A percentile compares a stretch with the other conserved stretches of the same genome.
Evolutionary conservation across 345 rosid species (phyloP).

Genomic region (Melaleuca alternifolia): DNA sequence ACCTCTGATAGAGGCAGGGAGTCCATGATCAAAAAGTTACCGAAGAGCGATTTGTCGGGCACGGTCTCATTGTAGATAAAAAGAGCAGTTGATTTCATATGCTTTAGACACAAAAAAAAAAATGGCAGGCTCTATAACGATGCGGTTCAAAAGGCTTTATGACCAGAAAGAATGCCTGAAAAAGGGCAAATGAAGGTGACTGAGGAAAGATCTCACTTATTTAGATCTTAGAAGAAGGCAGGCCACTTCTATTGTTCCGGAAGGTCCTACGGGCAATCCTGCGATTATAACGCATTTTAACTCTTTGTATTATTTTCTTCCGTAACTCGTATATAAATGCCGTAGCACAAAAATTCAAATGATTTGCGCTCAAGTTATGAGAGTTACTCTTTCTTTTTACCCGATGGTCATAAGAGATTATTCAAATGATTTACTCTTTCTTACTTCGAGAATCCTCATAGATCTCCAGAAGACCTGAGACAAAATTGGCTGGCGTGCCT

Average conservation of each 20-base stretch:
- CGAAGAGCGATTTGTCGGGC: neutral
- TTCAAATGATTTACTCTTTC: neutral
- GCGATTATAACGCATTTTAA: neutral
- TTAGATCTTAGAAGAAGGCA: neutral
- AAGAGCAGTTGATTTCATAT: neutral
- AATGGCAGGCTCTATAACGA: neutral
- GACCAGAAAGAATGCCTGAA: neutral
- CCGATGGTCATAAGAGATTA: neutral
- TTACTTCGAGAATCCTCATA: neutral
- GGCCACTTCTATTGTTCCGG: neutral
- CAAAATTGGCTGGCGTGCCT: neutral
- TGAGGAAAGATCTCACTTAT: neutral
- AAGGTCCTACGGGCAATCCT: neutral
- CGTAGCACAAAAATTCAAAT: neutral
- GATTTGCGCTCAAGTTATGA: neutral
- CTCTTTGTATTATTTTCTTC: neutral
- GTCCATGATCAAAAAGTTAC: neutral
- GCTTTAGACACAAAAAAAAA: no score
- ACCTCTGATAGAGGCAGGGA: neutral
- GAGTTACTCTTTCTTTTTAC: neutral
- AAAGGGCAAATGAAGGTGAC: neutral
- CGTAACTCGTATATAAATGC: neutral
- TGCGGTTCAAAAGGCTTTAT: neutral
- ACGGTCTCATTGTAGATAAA: neutral
- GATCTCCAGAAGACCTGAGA: neutral